Conservation (phyloP, 495 filamentous ascomycete genomes). For the Trichocladium antarcticum region DNA sequence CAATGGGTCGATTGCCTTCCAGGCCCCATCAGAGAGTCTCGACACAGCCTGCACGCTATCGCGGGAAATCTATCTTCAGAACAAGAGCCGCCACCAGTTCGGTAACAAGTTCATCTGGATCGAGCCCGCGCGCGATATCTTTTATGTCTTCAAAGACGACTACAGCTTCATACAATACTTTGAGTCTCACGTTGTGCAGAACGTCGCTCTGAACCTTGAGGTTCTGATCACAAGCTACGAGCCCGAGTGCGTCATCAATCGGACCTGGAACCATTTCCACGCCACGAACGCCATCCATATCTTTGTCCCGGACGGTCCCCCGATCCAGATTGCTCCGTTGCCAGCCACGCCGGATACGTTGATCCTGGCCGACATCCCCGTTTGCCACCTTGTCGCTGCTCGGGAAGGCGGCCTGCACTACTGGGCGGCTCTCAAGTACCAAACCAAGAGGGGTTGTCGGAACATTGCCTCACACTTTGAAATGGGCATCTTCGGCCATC, state of each 20-base stretch:
- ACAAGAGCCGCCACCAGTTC: not conserved
- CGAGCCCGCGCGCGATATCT: conserved; percentile 10
- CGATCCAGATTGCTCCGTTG: not conserved
- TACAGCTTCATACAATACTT: not conserved
- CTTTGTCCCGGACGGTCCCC: conserved; percentile 10
- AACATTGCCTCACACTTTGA: too few species aligned
- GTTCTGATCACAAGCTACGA: too few species aligned
- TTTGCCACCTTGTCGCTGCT: not conserved
- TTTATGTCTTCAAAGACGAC: conserved; percentile 10
- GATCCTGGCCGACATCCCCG: not conserved
- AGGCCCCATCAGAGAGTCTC: not conserved
- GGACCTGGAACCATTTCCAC: conserved; percentile 10
- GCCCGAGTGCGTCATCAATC: too few species aligned
- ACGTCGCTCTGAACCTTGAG: conserved; percentile 13
- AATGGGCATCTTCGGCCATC: too few species aligned
- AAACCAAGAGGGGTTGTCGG: too few species aligned
- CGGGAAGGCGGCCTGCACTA: too few species aligned
- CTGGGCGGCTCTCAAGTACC: too few species aligned
- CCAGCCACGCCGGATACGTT: conserved; percentile 2
- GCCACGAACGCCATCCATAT: conserved; percentile 7
- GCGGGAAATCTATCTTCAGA: conserved; percentile 4
- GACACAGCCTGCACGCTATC: conserved; percentile 9
- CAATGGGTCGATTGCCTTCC: not conserved
- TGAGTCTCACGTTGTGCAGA: conserved; percentile 1
- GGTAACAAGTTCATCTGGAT: conserved; percentile 4